phyloP scores from a whole-genome alignment of 169 alveolate species.

The Plasmodium cynomolgi region DNA sequence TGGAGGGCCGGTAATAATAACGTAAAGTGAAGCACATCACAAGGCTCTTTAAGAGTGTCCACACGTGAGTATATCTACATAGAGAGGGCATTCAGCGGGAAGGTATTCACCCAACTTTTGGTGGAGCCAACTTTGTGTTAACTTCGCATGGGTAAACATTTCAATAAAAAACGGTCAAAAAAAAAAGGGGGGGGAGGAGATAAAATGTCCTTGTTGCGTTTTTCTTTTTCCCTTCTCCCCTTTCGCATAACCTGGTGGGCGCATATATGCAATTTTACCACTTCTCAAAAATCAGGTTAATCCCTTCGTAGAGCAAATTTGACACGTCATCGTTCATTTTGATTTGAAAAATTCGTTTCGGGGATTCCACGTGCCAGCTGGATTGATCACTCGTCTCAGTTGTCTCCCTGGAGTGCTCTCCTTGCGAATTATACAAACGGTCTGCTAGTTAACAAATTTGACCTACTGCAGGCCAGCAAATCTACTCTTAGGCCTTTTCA shows the following conservation, averaged over 20 bases:
- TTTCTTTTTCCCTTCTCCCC: background rate
- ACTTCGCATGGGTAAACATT: background rate
- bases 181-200: background rate
- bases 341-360: background rate
- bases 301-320: constrained; percentile 39
- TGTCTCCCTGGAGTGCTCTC: background rate
- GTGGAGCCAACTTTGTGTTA: background rate
- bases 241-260: background rate
- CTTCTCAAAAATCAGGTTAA: constrained; percentile 55
- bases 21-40: background rate
- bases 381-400: background rate
- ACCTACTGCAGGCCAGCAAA: background rate
- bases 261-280: constrained; percentile 17
- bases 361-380: background rate
- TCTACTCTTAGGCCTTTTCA: background rate
- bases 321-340: constrained; percentile 40
- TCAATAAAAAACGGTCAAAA: background rate
- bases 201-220: background rate
- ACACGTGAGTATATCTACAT: background rate
- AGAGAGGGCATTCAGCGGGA: background rate
- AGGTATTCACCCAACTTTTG: background rate
- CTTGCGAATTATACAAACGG: background rate
- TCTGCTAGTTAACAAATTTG: background rate
- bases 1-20: background rate
- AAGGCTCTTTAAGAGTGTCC: background rate